Evolutionary conservation across 305 asterid species (phyloP).

Genomic region (Rubia balearica): DNA sequence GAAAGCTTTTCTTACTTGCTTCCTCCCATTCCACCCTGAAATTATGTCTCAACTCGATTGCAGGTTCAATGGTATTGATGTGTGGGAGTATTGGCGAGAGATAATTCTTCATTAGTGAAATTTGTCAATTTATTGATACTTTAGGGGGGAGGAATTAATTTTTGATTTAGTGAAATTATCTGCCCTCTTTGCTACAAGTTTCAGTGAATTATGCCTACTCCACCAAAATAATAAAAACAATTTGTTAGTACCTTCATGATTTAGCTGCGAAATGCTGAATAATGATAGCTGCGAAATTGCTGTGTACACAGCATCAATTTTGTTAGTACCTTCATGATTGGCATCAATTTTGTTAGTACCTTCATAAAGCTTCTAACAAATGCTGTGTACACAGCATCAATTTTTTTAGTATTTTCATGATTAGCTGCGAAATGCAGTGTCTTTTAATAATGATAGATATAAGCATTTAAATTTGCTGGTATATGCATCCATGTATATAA

Average conservation of each 20-base stretch:
- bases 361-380: no score
- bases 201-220: neutral
- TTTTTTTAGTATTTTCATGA: neutral
- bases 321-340: neutral
- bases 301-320: neutral
- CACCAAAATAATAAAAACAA: neutral
- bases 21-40: neutral
- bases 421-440: neutral
- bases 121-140: neutral
- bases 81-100: neutral
- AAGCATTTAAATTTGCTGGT: neutral
- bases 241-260: neutral
- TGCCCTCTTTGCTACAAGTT: neutral
- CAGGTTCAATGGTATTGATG: neutral
- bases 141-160: neutral
- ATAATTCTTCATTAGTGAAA: neutral
- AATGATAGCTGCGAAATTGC: no score
- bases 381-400: no score
- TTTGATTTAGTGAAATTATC: neutral
- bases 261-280: no score
- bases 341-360: no score
- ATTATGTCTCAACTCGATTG: neutral
- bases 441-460: neutral
- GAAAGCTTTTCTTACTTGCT: neutral
- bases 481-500: neutral